A percentile compares a stretch with the other conserved stretches of the same genome.
These are phyloP conservation scores for Pelargonium australe DNA, from an alignment of 441 rosid genomes.

Conservation along the genomic window DNA sequence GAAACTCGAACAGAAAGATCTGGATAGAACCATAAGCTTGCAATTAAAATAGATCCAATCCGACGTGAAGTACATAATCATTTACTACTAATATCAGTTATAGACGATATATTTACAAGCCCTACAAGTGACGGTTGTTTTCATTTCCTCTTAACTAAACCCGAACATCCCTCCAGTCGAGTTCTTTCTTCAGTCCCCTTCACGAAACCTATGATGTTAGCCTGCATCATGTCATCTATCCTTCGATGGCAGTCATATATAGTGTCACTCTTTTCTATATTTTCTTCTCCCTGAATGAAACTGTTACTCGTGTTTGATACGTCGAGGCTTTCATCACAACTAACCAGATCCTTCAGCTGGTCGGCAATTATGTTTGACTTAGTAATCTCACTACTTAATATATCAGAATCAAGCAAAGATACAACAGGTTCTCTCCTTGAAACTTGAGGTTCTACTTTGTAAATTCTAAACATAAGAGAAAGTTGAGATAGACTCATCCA, in stretches of 20 bases:
- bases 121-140: neutral
- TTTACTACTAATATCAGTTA: no score
- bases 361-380: constrained; percentile 21
- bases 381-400: constrained; percentile 15
- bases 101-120: no score
- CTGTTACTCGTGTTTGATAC: constrained; percentile 8
- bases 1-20: no score
- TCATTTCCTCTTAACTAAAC: constrained; percentile 34
- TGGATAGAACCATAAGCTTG: no score
- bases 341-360: constrained; percentile 41
- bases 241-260: constrained; percentile 18
- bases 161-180: constrained; percentile 13
- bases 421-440: constrained; percentile 12
- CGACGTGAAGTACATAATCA: no score
- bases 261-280: neutral
- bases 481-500: constrained; percentile 44
- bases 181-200: constrained; percentile 25
- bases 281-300: constrained; percentile 15
- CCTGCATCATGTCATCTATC: constrained; percentile 39
- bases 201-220: constrained; percentile 36
- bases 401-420: constrained; percentile 32
- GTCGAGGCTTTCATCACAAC: constrained; percentile 24
- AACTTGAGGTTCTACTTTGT: constrained; percentile 23
- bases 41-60: no score
- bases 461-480: constrained; percentile 38